A percentile compares a stretch with the other conserved stretches of the same genome.
phyloP scores from a whole-genome alignment of 257 asterid genomes.

The Paraleonurus japonicus region DNA sequence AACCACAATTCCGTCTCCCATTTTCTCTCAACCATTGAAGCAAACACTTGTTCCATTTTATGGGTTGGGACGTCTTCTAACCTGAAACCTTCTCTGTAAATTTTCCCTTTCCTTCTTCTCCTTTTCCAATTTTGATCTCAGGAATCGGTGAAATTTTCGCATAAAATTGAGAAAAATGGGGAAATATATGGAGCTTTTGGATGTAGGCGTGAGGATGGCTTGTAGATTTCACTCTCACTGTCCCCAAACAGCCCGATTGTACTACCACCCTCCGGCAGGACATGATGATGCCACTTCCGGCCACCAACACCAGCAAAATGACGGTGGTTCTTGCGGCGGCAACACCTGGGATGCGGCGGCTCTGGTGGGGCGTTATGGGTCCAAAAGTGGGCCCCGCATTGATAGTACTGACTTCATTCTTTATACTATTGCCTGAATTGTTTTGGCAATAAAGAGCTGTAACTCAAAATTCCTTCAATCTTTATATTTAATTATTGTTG shows the following conservation, averaged over 20 bases:
- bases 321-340: constrained; percentile 14
- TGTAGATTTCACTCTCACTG: constrained; percentile 32
- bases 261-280: constrained; percentile 30
- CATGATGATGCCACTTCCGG: constrained; percentile 10
- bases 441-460: neutral
- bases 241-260: constrained; percentile 29
- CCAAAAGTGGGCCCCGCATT: constrained; percentile 23
- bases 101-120: neutral
- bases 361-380: neutral
- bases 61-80: constrained; percentile 33
- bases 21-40: constrained; percentile 4
- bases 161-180: neutral
- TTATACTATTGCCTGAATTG: constrained; percentile 34
- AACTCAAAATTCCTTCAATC: neutral
- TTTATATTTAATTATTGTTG: neutral
- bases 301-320: neutral
- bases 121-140: neutral
- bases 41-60: neutral
- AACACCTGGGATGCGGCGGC: constrained; percentile 1
- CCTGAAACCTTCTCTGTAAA: neutral
- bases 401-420: constrained; percentile 63
- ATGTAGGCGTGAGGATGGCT: constrained; percentile 25
- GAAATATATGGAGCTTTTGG: constrained; percentile 28
- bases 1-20: neutral
- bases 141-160: neutral